Conservation (phyloP, 306 rosid species). For the Crotalaria pallida region DNA sequence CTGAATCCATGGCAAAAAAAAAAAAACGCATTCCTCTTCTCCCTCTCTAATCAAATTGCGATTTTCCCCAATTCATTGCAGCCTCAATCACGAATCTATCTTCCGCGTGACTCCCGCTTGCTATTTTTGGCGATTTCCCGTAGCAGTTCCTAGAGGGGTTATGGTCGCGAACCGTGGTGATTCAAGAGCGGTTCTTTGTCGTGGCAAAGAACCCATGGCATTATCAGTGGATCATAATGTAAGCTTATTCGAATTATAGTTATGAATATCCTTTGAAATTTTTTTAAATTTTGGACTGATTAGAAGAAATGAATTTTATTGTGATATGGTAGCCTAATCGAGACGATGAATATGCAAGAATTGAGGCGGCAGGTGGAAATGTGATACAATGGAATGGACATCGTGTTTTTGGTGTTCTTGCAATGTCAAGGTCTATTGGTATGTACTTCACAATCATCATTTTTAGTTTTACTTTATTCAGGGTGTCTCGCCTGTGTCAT, state of each 20-base stretch:
- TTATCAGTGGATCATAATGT: constrained; percentile 88
- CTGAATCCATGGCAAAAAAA: no score
- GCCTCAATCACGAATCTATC: no score
- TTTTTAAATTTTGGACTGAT: neutral
- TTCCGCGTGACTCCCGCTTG: no score
- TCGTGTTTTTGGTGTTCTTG: constrained; percentile 87
- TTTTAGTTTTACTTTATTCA: constrained; percentile 1
- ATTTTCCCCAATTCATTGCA: no score
- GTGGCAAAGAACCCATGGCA: constrained; percentile 82
- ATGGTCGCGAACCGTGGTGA: no score
- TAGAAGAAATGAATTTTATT: constrained; percentile 22
- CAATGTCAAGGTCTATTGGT: constrained; percentile 94
- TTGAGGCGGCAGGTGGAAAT: no score
- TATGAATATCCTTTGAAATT: neutral
- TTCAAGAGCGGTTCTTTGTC: constrained; percentile 81
- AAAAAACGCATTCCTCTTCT: no score
- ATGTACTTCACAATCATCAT: constrained; percentile 17
- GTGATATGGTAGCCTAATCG: constrained; percentile 62
- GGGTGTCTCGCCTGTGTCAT: neutral
- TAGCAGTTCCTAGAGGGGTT: no score
- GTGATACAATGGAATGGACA: constrained; percentile 93
- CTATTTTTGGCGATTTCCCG: no score
- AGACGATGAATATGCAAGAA: no score
- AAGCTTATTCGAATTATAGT: constrained; percentile 15
- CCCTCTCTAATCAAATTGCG: no score